A percentile compares a stretch with the other conserved stretches of the same genome.
These are phyloP conservation scores for Candida namnaoensis DNA, from an alignment of 805 yeast genomes.

Conservation along the genomic window DNA sequence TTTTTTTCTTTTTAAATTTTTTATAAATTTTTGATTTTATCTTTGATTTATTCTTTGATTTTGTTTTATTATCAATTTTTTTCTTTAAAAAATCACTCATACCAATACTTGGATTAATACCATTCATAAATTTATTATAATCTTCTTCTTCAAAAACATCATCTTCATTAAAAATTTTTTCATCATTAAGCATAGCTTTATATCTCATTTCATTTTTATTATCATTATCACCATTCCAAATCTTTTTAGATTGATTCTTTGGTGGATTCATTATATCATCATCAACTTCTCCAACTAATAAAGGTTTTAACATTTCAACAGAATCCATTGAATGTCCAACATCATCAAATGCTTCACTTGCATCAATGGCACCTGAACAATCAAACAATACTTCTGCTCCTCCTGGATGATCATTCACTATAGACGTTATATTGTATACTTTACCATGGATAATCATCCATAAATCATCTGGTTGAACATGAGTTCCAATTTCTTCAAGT, in stretches of 20 bases:
- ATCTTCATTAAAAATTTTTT: background rate
- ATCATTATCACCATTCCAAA: background rate
- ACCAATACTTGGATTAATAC: slow-evolving; percentile 11
- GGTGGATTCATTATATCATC: slow-evolving; percentile 1
- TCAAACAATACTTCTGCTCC: slow-evolving; percentile 63
- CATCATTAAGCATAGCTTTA: background rate
- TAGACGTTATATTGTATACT: slow-evolving; percentile 66
- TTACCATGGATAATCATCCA: slow-evolving; percentile 82
- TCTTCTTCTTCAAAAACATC: slow-evolving; percentile 1
- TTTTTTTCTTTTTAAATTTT: background rate
- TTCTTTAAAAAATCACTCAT: slow-evolving; percentile 12
- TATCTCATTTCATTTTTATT: too few relatives aligned
- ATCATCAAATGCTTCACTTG: slow-evolving; percentile 78
- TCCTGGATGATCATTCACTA: slow-evolving; percentile 68
- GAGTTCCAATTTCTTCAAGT: slow-evolving; percentile 11
- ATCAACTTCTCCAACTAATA: slow-evolving; percentile 73
- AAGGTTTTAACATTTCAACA: slow-evolving; percentile 56
- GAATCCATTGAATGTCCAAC: slow-evolving; percentile 98
- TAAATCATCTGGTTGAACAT: slow-evolving; percentile 31
- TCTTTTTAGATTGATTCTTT: too few relatives aligned
- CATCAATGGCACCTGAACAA: slow-evolving; percentile 65
- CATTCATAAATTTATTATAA: slow-evolving; percentile 2
- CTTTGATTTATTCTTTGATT: background rate
- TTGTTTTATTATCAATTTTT: background rate
- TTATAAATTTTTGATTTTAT: too few relatives aligned